Evolutionary conservation across 257 asterid genomes (phyloP).

Genomic region (Petunia secreta): DNA sequence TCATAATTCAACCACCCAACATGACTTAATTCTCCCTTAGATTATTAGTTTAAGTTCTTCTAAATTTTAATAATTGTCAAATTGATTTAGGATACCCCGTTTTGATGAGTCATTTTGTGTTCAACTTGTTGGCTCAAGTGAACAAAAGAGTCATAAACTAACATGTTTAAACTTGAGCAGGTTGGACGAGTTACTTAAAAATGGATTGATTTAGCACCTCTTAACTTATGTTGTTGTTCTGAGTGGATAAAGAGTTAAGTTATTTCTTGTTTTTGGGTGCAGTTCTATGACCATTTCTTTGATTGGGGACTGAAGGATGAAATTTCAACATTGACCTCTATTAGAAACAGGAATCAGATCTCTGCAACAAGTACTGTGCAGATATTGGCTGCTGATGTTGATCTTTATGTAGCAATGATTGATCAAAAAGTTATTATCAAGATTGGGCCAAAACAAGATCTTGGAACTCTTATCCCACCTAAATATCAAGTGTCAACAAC

Average conservation of each 20-base stretch:
- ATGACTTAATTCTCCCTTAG: too few species aligned
- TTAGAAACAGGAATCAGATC: slow-evolving; percentile 64
- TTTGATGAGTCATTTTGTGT: too few species aligned
- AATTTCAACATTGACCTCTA: slow-evolving; percentile 47
- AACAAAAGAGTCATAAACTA: too few species aligned
- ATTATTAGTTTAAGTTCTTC: too few species aligned
- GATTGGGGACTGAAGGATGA: slow-evolving; percentile 75
- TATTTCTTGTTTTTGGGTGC: slow-evolving; percentile 24
- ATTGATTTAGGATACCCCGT: too few species aligned
- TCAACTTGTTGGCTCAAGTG: too few species aligned
- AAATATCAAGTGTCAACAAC: slow-evolving; percentile 49
- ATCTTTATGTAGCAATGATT: slow-evolving; percentile 70
- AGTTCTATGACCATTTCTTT: slow-evolving; percentile 82
- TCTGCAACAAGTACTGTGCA: slow-evolving; percentile 55
- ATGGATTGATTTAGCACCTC: too few species aligned
- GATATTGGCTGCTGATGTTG: slow-evolving; percentile 74
- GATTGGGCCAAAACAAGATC: slow-evolving; percentile 66
- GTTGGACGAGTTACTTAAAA: too few species aligned
- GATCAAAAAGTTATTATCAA: slow-evolving; percentile 63
- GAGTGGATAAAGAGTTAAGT: too few species aligned
- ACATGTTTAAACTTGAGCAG: too few species aligned
- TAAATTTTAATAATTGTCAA: too few species aligned
- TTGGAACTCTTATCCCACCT: slow-evolving; percentile 64
- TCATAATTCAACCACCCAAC: too few species aligned
- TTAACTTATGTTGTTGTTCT: neutral